A percentile compares a stretch with the other conserved stretches of the same genome.
Evolutionary conservation across 176 grass and related monocot species (phyloP).

Genomic region (Tuctoria greenei): DNA sequence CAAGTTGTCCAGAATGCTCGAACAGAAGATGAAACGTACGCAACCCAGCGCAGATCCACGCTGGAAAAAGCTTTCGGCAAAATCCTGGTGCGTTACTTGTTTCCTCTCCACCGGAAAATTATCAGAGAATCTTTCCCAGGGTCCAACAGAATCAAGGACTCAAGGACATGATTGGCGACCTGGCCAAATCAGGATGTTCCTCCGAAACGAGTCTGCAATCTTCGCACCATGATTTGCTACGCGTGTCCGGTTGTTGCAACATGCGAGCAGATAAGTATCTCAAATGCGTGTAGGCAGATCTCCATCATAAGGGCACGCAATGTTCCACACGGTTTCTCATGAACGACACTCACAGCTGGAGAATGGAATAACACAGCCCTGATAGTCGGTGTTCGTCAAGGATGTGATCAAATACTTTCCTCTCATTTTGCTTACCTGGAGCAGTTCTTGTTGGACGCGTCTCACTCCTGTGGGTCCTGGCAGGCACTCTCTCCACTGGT

Average conservation of each 20-base stretch:
- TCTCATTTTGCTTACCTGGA: background rate
- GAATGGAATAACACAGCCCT: constrained; percentile 3
- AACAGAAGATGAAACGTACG: background rate
- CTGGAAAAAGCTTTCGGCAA: background rate
- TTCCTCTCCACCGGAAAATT: background rate
- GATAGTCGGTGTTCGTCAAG: background rate
- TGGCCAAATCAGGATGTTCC: constrained; percentile 2
- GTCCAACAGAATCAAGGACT: background rate
- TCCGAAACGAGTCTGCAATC: constrained; percentile 6
- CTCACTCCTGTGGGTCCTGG: constrained; percentile 1
- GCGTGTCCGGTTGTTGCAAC: constrained; percentile 16
- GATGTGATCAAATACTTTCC: background rate
- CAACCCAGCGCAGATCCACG: background rate
- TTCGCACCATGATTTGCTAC: constrained; percentile 10
- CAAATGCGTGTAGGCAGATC: constrained; percentile 21
- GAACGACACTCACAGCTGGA: constrained; percentile 11
- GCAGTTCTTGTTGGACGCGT: constrained; percentile 19
- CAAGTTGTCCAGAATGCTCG: background rate
- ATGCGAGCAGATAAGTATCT: constrained; percentile 28
- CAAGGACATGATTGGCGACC: background rate
- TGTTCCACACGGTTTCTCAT: constrained; percentile 41
- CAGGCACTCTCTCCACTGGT: constrained; percentile 1
- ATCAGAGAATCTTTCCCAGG: background rate
- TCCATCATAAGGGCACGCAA: constrained; percentile 8
- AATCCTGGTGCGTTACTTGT: background rate